Percentiles rank a stretch among this genome's conserved stretches.
These are phyloP conservation scores for Geotrichum fermentans DNA, from an alignment of 1,139 yeast species.

Conservation along the genomic window DNA sequence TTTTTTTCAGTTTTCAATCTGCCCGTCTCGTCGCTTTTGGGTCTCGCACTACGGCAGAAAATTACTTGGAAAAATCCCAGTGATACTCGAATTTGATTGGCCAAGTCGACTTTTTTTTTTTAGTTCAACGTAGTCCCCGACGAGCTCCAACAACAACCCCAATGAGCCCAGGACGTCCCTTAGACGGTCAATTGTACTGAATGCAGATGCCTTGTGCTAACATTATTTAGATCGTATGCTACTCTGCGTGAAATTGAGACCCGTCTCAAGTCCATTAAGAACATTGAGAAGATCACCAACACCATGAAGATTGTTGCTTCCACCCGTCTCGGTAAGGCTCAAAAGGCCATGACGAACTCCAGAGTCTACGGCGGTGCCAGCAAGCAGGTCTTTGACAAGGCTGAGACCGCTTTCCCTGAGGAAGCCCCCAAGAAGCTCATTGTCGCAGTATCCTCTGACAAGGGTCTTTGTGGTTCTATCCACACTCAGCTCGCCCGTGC, in stretches of 20 bases:
- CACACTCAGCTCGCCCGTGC: conserved; percentile 91
- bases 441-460: conserved; percentile 89
- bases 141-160: not conserved
- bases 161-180: not conserved
- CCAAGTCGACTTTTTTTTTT: conserved; percentile 1
- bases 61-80: not conserved
- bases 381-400: conserved; percentile 68
- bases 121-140: not conserved
- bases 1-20: not conserved
- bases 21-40: not conserved
- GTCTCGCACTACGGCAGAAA: not conserved
- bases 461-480: conserved; percentile 97
- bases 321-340: conserved; percentile 93
- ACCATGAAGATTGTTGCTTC: conserved; percentile 99
- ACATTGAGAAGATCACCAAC: conserved; percentile 98
- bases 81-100: conserved; percentile 18
- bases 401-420: conserved; percentile 63
- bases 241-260: conserved; percentile 97
- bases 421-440: conserved; percentile 53
- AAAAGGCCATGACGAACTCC: conserved; percentile 87
- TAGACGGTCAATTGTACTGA: not conserved
- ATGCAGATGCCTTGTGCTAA: not conserved
- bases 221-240: conserved; percentile 75
- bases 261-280: conserved; percentile 96
- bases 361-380: conserved; percentile 82